Evolutionary conservation across 768 basidiomycete species (phyloP).

Genomic region (Tulasnella sp.): DNA sequence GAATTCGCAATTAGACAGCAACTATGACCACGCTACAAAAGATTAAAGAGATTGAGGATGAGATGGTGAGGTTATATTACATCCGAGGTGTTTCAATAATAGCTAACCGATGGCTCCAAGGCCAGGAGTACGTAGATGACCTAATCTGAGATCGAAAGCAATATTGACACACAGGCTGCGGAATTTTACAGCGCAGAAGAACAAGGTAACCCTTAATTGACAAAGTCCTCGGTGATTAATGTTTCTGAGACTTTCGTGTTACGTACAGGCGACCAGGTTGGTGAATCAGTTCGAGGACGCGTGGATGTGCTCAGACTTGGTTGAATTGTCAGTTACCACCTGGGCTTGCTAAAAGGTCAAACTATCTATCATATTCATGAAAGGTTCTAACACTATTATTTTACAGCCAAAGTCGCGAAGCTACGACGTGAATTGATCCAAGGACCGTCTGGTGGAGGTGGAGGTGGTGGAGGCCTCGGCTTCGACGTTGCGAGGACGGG

Average conservation of each 20-base stretch:
- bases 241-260: slow-evolving; percentile 5
- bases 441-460: slow-evolving; percentile 72
- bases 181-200: slow-evolving; percentile 76
- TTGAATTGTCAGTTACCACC: slow-evolving; percentile 71
- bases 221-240: background rate
- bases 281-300: background rate
- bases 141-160: slow-evolving; percentile 17
- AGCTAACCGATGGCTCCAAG: slow-evolving; percentile 48
- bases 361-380: slow-evolving; percentile 17
- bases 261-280: slow-evolving; percentile 38
- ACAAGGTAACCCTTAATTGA: slow-evolving; percentile 55
- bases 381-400: background rate
- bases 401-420: slow-evolving; percentile 89
- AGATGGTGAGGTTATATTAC: slow-evolving; percentile 67
- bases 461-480: slow-evolving; percentile 86
- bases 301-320: slow-evolving; percentile 40
- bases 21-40: slow-evolving; percentile 89
- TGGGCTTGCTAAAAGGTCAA: slow-evolving; percentile 85
- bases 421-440: slow-evolving; percentile 91
- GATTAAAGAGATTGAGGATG: slow-evolving; percentile 97
- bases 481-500: slow-evolving; percentile 99
- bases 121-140: slow-evolving; percentile 67
- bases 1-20: background rate
- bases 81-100: background rate
- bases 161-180: slow-evolving; percentile 30